phyloP scores from a whole-genome alignment of 306 rosid species.

The Dicorynia guianensis region DNA sequence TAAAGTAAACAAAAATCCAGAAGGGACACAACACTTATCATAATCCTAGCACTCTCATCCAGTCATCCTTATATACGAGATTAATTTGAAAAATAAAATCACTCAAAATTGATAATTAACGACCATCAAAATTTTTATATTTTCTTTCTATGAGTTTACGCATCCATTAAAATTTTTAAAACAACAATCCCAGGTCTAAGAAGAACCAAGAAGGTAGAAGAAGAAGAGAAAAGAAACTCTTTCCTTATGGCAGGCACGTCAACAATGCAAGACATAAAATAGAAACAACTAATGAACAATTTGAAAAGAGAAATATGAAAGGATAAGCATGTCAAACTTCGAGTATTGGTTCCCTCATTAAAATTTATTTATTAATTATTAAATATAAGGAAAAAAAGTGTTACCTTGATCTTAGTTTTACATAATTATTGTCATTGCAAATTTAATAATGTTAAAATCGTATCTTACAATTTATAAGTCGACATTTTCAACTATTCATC shows the following conservation, averaged over 20 bases:
- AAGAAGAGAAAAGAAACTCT: neutral
- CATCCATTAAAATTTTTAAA: conserved; percentile 9
- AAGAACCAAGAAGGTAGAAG: too few species aligned
- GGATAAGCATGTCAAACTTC: neutral
- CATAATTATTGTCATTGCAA: too few species aligned
- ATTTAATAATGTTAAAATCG: too few species aligned
- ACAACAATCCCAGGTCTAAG: too few species aligned
- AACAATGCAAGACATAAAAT: neutral
- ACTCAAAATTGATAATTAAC: conserved; percentile 4
- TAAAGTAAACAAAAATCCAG: neutral
- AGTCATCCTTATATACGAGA: neutral
- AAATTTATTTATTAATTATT: too few species aligned
- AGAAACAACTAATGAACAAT: neutral
- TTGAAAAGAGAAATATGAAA: neutral
- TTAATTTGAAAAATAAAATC: neutral
- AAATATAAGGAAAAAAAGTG: too few species aligned
- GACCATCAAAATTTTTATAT: neutral
- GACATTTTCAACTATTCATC: neutral
- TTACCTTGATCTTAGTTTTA: too few species aligned
- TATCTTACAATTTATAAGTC: too few species aligned
- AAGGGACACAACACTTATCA: conserved; percentile 1
- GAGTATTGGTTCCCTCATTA: too few species aligned
- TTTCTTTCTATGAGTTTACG: neutral
- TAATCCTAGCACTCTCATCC: conserved; percentile 10
- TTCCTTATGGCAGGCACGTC: neutral